These are phyloP conservation scores for Chaetoceros muelleri DNA, from an alignment of 108 stramenopile genomes.

Conservation along the genomic window DNA sequence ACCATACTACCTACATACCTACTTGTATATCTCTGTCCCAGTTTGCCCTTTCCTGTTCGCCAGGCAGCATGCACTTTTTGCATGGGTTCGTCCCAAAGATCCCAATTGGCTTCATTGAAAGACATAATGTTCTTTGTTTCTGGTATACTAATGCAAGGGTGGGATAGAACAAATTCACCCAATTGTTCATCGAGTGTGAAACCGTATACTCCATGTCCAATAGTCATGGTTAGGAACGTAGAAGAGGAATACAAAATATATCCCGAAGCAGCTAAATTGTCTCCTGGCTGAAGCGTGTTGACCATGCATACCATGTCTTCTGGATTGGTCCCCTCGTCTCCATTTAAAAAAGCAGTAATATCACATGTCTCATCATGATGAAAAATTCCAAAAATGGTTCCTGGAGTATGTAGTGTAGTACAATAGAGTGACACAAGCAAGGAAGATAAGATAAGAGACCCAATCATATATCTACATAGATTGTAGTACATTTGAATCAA, in stretches of 20 bases:
- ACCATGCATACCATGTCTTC: slow-evolving; percentile 27
- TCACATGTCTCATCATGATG: slow-evolving; percentile 57
- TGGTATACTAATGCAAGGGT: slow-evolving; percentile 68
- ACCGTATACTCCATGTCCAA: slow-evolving; percentile 65
- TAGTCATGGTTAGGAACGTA: slow-evolving; percentile 80
- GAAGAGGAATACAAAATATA: slow-evolving; percentile 88
- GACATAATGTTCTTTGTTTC: slow-evolving; percentile 68
- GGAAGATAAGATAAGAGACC: no score
- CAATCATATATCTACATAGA: no score
- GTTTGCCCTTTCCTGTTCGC: slow-evolving; percentile 60
- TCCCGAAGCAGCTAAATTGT: slow-evolving; percentile 63
- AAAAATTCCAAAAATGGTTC: slow-evolving; percentile 83
- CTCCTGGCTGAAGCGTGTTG: slow-evolving; percentile 74
- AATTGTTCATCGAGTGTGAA: slow-evolving; percentile 87
- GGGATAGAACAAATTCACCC: slow-evolving; percentile 88
- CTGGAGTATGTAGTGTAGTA: no score
- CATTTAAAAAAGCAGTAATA: slow-evolving; percentile 5
- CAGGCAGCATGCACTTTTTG: slow-evolving; percentile 23
- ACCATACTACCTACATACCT: slow-evolving; percentile 94
- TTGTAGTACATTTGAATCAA: no score
- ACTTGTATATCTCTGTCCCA: slow-evolving; percentile 35
- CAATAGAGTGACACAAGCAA: no score
- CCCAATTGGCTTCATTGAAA: slow-evolving; percentile 87
- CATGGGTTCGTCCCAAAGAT: slow-evolving; percentile 61
- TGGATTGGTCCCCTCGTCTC: slow-evolving; percentile 10